Base-by-base conservation (phyloP, 176 grass and related monocot species). In the Eragrostis nindensis region DNA sequence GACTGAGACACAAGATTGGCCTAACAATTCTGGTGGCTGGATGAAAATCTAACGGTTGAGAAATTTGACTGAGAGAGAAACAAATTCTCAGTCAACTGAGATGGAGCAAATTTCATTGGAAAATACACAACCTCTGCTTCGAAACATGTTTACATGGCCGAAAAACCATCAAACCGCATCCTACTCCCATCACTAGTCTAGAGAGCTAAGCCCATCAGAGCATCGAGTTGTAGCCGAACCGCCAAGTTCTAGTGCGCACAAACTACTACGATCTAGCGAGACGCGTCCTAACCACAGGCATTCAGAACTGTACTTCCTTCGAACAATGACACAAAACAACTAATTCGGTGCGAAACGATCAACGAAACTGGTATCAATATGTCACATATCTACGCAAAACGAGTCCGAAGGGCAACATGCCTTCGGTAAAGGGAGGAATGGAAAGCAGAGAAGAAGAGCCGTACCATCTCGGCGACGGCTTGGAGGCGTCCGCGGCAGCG, bases 401-500 rank as follows among this genome's bases (percentile, higher is more conserved):
- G 43, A 44, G 22, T 44, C 18, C 39, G 41, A 39, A 68, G 11
- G 10, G 39, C 8, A 6, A 7, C 10, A 46, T 2, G 11, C 0
- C 10, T 55, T 74, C 9, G 21, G 7, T 3, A 42, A 24, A 48
- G 46, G 39, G 54, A 74, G 18, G 62, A 77, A 19, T 11, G 5
- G 0, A 26, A 11, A 4, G 3, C 65, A 32, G 63, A 45, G 71
- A 25, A 74, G 70, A 76, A 40, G 75, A 17, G 5, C 9, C 82
- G 54, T 85, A 89, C 87, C 87, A 89, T 89, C 55, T 57, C 70
- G 82, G 70, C 70, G 87, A 80, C 26, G 64, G 77, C 26, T 13
- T 21, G 43, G 60, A 14, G 41, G 63, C 45, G 44, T 5, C 39
- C 25, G 76, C 21, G 8, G 32, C 73, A 13, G 50, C 17, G 4